Conservation (phyloP, 139 green algal genomes). For the Penium margaritaceum region DNA sequence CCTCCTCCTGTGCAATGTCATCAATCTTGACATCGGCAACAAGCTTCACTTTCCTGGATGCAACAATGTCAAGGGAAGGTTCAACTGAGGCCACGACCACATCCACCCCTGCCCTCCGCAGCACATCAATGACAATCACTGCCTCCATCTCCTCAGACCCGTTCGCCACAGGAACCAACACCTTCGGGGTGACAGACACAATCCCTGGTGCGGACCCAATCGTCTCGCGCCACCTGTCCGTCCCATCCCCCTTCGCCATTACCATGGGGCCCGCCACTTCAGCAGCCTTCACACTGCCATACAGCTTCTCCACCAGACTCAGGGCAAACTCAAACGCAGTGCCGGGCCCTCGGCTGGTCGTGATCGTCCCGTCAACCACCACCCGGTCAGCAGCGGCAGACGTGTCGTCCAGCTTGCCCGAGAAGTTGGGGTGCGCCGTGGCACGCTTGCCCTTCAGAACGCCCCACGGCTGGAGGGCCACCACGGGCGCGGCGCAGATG, state of each 20-base stretch:
- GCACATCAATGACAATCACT: constrained; percentile 83
- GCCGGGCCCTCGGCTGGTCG: constrained; percentile 76
- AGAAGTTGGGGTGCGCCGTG: constrained; percentile 84
- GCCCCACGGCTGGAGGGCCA: constrained; percentile 73
- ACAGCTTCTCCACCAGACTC: constrained; percentile 78
- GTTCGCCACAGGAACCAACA: constrained; percentile 46
- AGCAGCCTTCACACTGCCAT: constrained; percentile 69
- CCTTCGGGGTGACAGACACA: too few species aligned
- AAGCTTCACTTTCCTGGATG: constrained; percentile 41
- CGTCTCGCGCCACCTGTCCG: too few species aligned
- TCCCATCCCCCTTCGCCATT: too few species aligned
- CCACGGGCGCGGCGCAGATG: constrained; percentile 87
- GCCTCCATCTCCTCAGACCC: constrained; percentile 85
- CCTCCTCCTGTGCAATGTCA: neutral
- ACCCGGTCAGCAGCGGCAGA: constrained; percentile 67
- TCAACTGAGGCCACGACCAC: constrained; percentile 80
- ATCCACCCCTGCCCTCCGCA: constrained; percentile 63
- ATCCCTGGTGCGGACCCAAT: too few species aligned
- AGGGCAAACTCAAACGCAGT: constrained; percentile 93
- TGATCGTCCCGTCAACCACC: constrained; percentile 74
- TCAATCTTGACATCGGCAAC: constrained; percentile 36
- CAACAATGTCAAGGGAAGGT: constrained; percentile 20
- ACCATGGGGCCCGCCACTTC: constrained; percentile 87
- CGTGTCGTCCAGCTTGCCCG: constrained; percentile 35
- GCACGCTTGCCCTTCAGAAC: constrained; percentile 59